Base-by-base conservation (phyloP, 2,329 filamentous ascomycete species). In the Sporothrix globosa region DNA sequence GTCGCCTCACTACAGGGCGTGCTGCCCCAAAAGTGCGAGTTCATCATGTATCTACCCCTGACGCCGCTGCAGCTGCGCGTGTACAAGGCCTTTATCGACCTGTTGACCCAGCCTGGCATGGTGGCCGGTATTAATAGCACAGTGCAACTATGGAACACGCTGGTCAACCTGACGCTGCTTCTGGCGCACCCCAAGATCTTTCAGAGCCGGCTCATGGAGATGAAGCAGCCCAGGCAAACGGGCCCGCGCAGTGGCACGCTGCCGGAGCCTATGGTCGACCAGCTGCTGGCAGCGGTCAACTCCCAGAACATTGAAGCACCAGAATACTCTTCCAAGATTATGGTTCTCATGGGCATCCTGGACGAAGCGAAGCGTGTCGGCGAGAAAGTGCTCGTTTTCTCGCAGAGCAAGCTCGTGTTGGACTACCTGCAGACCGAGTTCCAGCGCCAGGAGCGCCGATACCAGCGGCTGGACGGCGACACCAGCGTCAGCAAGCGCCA, bases 361-460 rank as follows among this genome's bases (percentile, higher is more conserved):
- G 82, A 90, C 27, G 84, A 90, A 73, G 90, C 90, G 7, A 85
- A 84, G 52, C 77, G 77, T 1, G 79, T 83, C 0, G 83, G 84
- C 0, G 94, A 97, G 78, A 93, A 93, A 76, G 86, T 93, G 1
- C 83, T 97, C 0, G 81, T 97, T 0, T 97, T 97, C 76, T 92
- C 91, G 0, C 90, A 93, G 69, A 91, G 88, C 17, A 82, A 93
- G 13, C 80, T 82, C 0, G 91, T 91, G 0, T 81, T 97, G 5
- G 77, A 93, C 74, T 95, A 90, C 74, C 82, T 97, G 0, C 84
- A 89, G 67, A 74, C 80, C 0, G 78, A 91, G 24, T 84, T 93
- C 52, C 78, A 77, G 5, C 75, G 75, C 24, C 83, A 85, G 70
- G 77, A 81, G 2, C 81, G 86, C 41, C 85, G 81, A 9, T 84